These are phyloP conservation scores for Exserohilum turcica DNA, from an alignment of 2,329 filamentous ascomycete species.

Conservation along the genomic window DNA sequence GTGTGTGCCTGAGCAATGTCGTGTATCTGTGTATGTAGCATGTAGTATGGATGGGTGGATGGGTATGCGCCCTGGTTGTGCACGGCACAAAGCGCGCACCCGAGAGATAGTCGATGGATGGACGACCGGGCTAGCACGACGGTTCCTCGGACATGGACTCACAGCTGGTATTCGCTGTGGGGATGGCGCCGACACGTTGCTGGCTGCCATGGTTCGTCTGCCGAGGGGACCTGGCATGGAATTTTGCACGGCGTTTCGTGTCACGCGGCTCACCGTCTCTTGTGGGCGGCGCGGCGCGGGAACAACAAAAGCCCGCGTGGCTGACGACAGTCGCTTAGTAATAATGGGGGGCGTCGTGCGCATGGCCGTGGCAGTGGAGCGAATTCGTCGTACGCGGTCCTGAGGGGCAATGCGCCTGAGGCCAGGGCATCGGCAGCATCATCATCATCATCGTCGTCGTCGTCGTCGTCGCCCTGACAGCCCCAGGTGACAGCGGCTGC, in stretches of 20 bases:
- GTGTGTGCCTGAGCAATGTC: conserved; percentile 21
- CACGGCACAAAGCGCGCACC: conserved; percentile 26
- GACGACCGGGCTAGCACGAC: no score
- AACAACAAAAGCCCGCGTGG: conserved; percentile 15
- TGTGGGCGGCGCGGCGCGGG: conserved; percentile 15
- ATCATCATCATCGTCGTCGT: no score
- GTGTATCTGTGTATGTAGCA: no score
- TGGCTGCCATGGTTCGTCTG: conserved; percentile 16
- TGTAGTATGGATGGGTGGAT: no score
- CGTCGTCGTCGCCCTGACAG: not conserved
- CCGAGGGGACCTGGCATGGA: conserved; percentile 12
- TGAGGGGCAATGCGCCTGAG: conserved; percentile 12
- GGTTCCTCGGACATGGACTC: conserved; percentile 4
- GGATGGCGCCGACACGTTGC: conserved; percentile 5
- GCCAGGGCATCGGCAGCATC: no score
- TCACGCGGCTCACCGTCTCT: conserved; percentile 29
- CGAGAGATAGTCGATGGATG: no score
- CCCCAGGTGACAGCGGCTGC: conserved; percentile 9
- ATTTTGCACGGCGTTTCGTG: conserved; percentile 18
- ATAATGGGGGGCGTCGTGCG: no score
- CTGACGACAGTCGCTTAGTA: conserved; percentile 1
- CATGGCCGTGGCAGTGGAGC: no score
- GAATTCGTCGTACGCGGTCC: not conserved
- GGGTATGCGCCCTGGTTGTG: conserved; percentile 23
- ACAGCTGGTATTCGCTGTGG: conserved; percentile 12